Evolutionary conservation across 352 stramenopile genomes (phyloP), one percentile per base, ranked within the genome.

Genomic region (Phytophthora pistaciae): DNA sequence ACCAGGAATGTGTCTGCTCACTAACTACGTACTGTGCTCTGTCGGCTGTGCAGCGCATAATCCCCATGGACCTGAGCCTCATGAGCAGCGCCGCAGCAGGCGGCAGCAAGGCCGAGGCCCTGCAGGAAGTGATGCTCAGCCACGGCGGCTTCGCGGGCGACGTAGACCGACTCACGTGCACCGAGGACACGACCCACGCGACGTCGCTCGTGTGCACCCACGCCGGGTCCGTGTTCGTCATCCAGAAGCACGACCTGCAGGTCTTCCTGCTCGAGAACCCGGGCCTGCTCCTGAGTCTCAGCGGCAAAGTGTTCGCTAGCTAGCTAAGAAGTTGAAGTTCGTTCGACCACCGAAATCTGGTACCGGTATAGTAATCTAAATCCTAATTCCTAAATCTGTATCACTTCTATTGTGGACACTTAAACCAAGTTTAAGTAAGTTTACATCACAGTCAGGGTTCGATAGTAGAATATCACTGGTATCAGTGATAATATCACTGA

Each of bases 251-350:
- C 68, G 86, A 94, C 56, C 80, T 94, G 25, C 80, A 87, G 60
- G 75, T 68, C 44, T 94, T 94, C 60, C 67, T 94, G 20, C 74
- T 90, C 14, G 86, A 92, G 68, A 92, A 94, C 54, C 86, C 86
- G 10, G 86, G 86, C 7, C 84, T 94, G 49, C 84, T 94, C 65
- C 79, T 94, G 78, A 87, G 82, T 42, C 83, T 94, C 42, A 91
- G 84, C 48, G 83, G 79, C 49, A 81, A 80, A 55, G 68, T 88
- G 56, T 92, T 75, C 56, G 82, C 84, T 18, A 46, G 31, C 31
- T 36, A 36, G 29, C 29, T 33, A 48, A 68, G 53, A 48, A 68
- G 53, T 74, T 74, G 40, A 69, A 66, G 48, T 67, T 62, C 65
- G 48, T 67, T 62, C 65, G 65, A 67, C 31, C 65, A 72, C 57